Percentiles rank a stretch among this genome's conserved stretches.
phyloP scores from a whole-genome alignment of 805 yeast species.

The Dipodascus albidus region DNA sequence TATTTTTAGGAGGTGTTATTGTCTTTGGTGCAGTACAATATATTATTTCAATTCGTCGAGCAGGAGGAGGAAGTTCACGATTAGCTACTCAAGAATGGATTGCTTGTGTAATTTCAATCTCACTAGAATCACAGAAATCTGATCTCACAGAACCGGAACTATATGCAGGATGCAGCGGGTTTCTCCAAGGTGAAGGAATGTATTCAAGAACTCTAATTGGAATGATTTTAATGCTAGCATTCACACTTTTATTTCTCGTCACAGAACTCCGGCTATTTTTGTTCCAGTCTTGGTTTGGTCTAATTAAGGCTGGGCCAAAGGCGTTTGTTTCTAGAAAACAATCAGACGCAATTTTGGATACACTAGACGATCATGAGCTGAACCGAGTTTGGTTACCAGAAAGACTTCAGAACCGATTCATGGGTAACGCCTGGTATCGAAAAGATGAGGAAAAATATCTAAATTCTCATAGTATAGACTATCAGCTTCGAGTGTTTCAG shows the following conservation, averaged over 20 bases:
- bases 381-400: neutral
- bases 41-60: neutral
- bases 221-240: neutral
- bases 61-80: neutral
- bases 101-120: neutral
- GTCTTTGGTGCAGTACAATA: constrained; percentile 1
- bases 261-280: neutral
- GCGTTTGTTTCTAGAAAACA: neutral
- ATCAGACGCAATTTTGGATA: constrained; percentile 1
- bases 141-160: neutral
- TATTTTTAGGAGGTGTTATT: neutral
- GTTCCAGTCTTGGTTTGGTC: constrained; percentile 1
- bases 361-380: neutral
- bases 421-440: neutral
- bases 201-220: constrained; percentile 2
- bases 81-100: constrained; percentile 2
- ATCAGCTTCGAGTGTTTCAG: neutral
- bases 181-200: constrained; percentile 1
- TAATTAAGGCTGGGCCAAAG: neutral
- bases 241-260: neutral
- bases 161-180: neutral
- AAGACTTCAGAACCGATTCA: neutral
- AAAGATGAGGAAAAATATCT: neutral
- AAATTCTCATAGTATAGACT: neutral
- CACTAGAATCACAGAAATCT: neutral